Percentiles rank a stretch among this genome's conserved stretches.
Evolutionary conservation across 805 yeast species (phyloP).

Genomic region (Lachancea dasiensis): DNA sequence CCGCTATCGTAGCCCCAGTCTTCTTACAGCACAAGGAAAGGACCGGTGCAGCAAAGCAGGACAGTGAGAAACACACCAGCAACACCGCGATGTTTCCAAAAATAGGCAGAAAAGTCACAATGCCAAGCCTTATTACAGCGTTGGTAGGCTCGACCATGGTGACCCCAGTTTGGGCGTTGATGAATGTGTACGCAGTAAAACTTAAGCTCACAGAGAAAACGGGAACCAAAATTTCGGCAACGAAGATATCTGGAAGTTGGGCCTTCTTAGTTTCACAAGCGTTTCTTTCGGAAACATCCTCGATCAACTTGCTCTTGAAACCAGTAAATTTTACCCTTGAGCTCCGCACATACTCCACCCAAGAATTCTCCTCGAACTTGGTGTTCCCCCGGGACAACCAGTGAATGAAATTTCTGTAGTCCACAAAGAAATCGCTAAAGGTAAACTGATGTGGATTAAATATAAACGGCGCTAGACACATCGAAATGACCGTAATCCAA

Average conservation of each 20-base stretch:
- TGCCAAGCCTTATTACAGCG: slow-evolving; percentile 54
- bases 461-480: slow-evolving; percentile 64
- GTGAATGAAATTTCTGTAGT: slow-evolving; percentile 53
- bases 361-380: slow-evolving; percentile 60
- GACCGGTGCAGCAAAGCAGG: slow-evolving; percentile 47
- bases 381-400: slow-evolving; percentile 84
- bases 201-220: slow-evolving; percentile 61
- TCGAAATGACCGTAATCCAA: slow-evolving; percentile 63
- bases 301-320: slow-evolving; percentile 66
- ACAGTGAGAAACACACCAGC: slow-evolving; percentile 36
- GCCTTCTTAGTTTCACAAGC: slow-evolving; percentile 69
- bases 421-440: slow-evolving; percentile 62
- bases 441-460: slow-evolving; percentile 76
- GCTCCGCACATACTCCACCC: slow-evolving; percentile 70
- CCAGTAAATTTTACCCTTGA: slow-evolving; percentile 90
- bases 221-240: slow-evolving; percentile 77
- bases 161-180: slow-evolving; percentile 86
- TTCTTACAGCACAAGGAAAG: slow-evolving; percentile 36
- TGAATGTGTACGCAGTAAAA: slow-evolving; percentile 68
- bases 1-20: slow-evolving; percentile 51
- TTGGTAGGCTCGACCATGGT: slow-evolving; percentile 42
- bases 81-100: slow-evolving; percentile 32
- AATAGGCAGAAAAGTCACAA: slow-evolving; percentile 49
- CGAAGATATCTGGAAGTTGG: slow-evolving; percentile 65
- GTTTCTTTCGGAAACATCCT: slow-evolving; percentile 58